Conservation (phyloP, 176 grass and related monocot species). For the Microstegium vimineum region DNA sequence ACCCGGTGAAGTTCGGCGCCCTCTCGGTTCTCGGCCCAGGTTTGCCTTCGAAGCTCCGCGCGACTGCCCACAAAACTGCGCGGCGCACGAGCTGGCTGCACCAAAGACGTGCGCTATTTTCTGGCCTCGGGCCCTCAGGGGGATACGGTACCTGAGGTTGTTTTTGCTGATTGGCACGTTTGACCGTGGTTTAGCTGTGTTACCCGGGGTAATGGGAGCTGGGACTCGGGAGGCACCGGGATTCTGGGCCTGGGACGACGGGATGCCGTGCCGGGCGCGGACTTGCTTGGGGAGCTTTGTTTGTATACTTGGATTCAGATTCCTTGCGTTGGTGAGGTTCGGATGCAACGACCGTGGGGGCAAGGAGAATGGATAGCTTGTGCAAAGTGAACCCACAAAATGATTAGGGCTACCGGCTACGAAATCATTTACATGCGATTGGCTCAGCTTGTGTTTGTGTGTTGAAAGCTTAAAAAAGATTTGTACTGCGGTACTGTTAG, state of each 20-base stretch:
- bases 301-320: slow-evolving; percentile 9
- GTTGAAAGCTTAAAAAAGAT: no score
- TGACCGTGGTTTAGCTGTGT: neutral
- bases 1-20: neutral
- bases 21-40: neutral
- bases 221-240: neutral
- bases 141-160: neutral
- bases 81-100: no score
- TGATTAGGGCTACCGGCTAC: neutral
- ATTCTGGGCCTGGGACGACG: neutral
- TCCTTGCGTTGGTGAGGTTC: slow-evolving; percentile 25
- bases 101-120: neutral
- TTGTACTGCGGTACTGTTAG: no score
- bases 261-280: slow-evolving; percentile 9
- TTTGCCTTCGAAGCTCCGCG: neutral
- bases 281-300: neutral
- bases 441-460: neutral
- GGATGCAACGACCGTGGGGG: slow-evolving; percentile 6
- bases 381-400: neutral
- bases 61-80: neutral
- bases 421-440: neutral
- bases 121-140: neutral
- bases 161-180: neutral
- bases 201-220: neutral
- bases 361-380: neutral